phyloP scores from a whole-genome alignment of 1,284 basidiomycete species.

The Rhodotorula mucilaginosa region DNA sequence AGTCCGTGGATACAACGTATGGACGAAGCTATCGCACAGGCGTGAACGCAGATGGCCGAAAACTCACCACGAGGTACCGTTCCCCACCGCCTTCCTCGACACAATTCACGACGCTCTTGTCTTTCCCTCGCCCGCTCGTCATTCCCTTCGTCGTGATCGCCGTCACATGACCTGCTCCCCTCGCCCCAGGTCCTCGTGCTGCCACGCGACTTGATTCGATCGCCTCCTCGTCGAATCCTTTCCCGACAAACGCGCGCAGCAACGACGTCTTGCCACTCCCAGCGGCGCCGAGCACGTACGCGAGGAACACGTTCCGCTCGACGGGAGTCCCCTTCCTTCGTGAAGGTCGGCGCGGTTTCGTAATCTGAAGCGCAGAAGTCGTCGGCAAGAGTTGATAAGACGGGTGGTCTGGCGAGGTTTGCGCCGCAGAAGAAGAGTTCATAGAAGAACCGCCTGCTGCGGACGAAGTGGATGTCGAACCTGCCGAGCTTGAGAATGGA shows the following conservation, averaged over 20 bases:
- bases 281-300: slow-evolving; percentile 79
- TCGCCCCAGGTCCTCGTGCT: not conserved
- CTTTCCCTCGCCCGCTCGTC: slow-evolving; percentile 74
- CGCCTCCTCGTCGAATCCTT: slow-evolving; percentile 55
- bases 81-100: slow-evolving; percentile 93
- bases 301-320: slow-evolving; percentile 79
- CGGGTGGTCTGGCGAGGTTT: slow-evolving; percentile 49
- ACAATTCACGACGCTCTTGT: slow-evolving; percentile 87
- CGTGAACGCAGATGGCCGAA: too few relatives aligned
- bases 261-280: slow-evolving; percentile 93
- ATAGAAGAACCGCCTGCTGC: slow-evolving; percentile 61
- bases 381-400: slow-evolving; percentile 46
- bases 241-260: slow-evolving; percentile 78
- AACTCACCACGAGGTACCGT: slow-evolving; percentile 87
- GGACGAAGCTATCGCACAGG: too few relatives aligned
- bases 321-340: slow-evolving; percentile 53
- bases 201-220: too few relatives aligned
- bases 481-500: slow-evolving; percentile 68
- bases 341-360: slow-evolving; percentile 59
- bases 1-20: too few relatives aligned
- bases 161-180: slow-evolving; percentile 29
- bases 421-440: slow-evolving; percentile 59
- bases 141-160: not conserved
- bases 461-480: not conserved
- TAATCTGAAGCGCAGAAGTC: slow-evolving; percentile 75